Base-by-base conservation (phyloP, 1,284 basidiomycete genomes). In the Cutaneotrichosporon arboriforme region DNA sequence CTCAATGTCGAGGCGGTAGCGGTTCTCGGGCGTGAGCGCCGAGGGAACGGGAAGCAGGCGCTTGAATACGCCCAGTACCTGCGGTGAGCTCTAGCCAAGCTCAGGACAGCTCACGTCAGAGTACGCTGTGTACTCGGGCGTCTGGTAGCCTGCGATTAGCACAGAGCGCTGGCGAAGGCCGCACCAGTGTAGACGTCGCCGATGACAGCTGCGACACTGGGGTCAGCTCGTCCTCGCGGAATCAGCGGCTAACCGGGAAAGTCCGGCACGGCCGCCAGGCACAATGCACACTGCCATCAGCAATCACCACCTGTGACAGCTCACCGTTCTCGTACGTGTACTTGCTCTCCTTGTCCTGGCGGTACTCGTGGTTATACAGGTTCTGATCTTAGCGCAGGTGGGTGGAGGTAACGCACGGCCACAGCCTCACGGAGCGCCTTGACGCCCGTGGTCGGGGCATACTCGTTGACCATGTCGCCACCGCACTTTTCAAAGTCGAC, bases 371-470 rank as follows among this genome's bases (percentile, higher is more conserved):
- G 68, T 97, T 97, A 79, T 97, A 96, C 49, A 92, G 73, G 57
- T 88, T 58, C 66, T 66, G 39, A 15, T 13, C 76, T 89, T 17
- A 92, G 87, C 4, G 26, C 26, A 31, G 26, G 26, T 67, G 86
- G 81, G 37, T 87, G 61, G 46, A 61, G 69, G 73, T 54, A 18
- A 61, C 62, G 61, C 44, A 72, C 60, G 12, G 62, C 61, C 1
- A 72, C 65, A 35, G 64, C 65, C 54, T 64, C 52, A 4, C 57
- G 65, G 13, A 77, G 63, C 57, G 62, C 86, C 79, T 87, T 90
- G 43, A 92, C 85, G 48, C 92, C 92, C 1, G 90, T 89, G 2
- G 91, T 94, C 0, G 93, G 91, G 1, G 89, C 92, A 66, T 96
- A 96, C 74, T 94, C 90, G 65, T 92, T 80, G 37, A 88, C 86